These are phyloP conservation scores for Alternaria sp. DNA, from an alignment of 2,329 filamentous ascomycete species.

Conservation along the genomic window DNA sequence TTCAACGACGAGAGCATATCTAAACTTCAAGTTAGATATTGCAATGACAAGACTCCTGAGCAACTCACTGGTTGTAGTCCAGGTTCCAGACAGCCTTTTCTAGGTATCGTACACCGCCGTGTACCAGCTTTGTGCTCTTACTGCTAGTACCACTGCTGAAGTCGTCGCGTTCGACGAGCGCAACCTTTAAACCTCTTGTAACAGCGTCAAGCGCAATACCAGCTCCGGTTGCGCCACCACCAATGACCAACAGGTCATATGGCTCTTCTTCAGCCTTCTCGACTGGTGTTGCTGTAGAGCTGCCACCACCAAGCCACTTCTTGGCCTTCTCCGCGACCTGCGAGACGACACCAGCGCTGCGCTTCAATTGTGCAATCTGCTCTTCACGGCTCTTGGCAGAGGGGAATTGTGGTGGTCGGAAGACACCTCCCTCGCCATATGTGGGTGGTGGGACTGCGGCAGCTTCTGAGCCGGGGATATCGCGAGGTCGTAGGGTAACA, in stretches of 20 bases:
- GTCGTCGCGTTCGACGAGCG: slow-evolving; percentile 82
- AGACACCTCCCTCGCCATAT: slow-evolving; percentile 72
- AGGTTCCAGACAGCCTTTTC: slow-evolving; percentile 88
- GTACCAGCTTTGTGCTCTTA: slow-evolving; percentile 87
- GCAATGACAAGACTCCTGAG: not conserved
- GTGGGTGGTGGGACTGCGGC: slow-evolving; percentile 75
- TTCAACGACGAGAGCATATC: slow-evolving; percentile 77
- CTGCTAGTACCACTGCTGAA: slow-evolving; percentile 83
- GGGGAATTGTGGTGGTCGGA: slow-evolving; percentile 73
- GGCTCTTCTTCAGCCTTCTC: slow-evolving; percentile 58
- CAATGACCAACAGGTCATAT: slow-evolving; percentile 81
- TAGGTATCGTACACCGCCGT: slow-evolving; percentile 83
- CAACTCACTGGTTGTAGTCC: slow-evolving; percentile 77
- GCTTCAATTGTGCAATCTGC: slow-evolving; percentile 69
- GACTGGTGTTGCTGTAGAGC: slow-evolving; percentile 32
- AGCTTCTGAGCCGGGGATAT: slow-evolving; percentile 74
- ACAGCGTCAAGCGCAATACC: slow-evolving; percentile 84
- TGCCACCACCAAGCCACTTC: slow-evolving; percentile 51
- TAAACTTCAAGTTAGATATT: slow-evolving; percentile 23
- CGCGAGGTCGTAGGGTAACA: slow-evolving; percentile 72
- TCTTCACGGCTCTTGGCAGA: slow-evolving; percentile 68
- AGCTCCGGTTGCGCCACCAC: slow-evolving; percentile 79
- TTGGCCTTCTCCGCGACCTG: slow-evolving; percentile 52
- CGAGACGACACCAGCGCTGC: slow-evolving; percentile 57
- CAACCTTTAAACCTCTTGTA: slow-evolving; percentile 80